Conservation (phyloP, 2,329 filamentous ascomycete genomes). For the Paracorniculantispora psalliotae region DNA sequence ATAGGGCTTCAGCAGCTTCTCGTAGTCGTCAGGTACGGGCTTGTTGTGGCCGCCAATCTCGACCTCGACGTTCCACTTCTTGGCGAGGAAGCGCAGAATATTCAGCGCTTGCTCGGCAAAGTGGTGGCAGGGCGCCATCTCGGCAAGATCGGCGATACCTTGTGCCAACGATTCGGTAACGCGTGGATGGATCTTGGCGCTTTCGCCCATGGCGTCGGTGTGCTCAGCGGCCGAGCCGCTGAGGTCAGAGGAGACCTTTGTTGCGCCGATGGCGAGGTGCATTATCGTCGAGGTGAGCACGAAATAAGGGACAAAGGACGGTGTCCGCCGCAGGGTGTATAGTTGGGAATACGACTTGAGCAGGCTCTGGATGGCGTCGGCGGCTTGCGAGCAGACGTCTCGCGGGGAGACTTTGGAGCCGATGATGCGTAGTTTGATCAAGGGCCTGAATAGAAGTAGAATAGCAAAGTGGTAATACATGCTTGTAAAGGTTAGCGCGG, state of each 20-base stretch:
- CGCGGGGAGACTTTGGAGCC: slow-evolving; percentile 59
- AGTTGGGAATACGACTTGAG: slow-evolving; percentile 53
- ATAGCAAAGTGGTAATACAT: slow-evolving; percentile 69
- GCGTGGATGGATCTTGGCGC: slow-evolving; percentile 31
- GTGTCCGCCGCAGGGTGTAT: slow-evolving; percentile 54
- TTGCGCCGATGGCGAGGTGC: slow-evolving; percentile 51
- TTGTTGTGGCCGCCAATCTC: slow-evolving; percentile 32
- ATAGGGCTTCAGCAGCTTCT: slow-evolving; percentile 40
- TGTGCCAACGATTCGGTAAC: slow-evolving; percentile 44
- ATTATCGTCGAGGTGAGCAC: slow-evolving; percentile 58
- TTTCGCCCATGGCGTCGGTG: slow-evolving; percentile 28
- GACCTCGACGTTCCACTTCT: slow-evolving; percentile 55
- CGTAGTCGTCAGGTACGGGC: slow-evolving; percentile 32
- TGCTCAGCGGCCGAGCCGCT: slow-evolving; percentile 16
- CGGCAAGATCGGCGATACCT: slow-evolving; percentile 52
- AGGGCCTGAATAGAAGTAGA: slow-evolving; percentile 67
- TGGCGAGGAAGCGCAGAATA: slow-evolving; percentile 53
- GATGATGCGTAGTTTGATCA: slow-evolving; percentile 61
- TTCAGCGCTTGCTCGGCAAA: slow-evolving; percentile 57
- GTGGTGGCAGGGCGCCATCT: slow-evolving; percentile 58
- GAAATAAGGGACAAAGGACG: slow-evolving; percentile 58
- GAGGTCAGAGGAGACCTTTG: slow-evolving; percentile 20
- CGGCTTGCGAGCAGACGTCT: slow-evolving; percentile 60
- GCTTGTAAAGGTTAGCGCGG: slow-evolving; percentile 30
- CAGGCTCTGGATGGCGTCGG: slow-evolving; percentile 54